These are phyloP conservation scores for Erigeron philadelphicus DNA, from an alignment of 140 eudicot species.

Conservation along the genomic window DNA sequence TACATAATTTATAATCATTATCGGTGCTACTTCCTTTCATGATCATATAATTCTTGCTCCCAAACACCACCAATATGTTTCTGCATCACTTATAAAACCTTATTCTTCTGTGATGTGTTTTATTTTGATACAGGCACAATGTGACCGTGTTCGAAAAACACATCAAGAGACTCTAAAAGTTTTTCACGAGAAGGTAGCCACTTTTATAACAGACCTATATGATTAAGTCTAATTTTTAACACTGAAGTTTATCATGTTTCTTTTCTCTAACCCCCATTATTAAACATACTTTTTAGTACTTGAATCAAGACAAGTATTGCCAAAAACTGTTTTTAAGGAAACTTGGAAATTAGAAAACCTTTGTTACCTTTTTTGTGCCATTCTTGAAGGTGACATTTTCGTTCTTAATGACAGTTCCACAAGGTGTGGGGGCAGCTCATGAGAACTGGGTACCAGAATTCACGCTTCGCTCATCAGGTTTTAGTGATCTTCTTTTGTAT, in stretches of 20 bases:
- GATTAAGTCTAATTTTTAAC: neutral
- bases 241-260: neutral
- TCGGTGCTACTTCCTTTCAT: neutral
- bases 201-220: too few species aligned
- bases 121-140: constrained; percentile 38
- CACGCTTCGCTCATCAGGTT: constrained; percentile 99
- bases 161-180: constrained; percentile 77
- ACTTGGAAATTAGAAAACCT: neutral
- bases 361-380: neutral
- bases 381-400: constrained; percentile 5
- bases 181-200: constrained; percentile 69
- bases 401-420: constrained; percentile 58
- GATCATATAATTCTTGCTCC: neutral
- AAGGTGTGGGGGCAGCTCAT: constrained; percentile 94
- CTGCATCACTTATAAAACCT: neutral
- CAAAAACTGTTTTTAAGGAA: neutral
- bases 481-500: constrained; percentile 1
- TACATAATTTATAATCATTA: neutral
- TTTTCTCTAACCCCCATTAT: neutral
- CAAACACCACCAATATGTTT: neutral
- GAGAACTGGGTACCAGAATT: constrained; percentile 96
- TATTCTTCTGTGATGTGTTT: neutral
- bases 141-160: constrained; percentile 58
- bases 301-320: neutral
- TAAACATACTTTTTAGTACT: neutral